These are phyloP conservation scores for Monosporascus sp. DNA, from an alignment of 2,329 filamentous ascomycete species.

Conservation along the genomic window DNA sequence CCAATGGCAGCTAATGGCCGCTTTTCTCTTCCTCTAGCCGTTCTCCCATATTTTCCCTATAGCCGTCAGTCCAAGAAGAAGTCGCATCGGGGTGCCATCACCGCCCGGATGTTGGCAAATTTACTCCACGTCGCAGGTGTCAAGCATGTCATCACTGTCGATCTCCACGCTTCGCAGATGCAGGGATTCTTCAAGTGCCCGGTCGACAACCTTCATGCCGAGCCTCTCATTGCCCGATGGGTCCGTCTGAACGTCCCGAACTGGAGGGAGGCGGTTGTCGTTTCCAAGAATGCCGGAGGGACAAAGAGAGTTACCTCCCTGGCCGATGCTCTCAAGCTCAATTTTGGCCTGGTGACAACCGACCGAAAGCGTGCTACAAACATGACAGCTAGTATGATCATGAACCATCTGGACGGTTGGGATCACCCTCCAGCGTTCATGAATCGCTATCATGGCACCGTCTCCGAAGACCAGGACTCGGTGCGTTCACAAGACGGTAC, in stretches of 20 bases:
- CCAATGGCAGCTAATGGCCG: slow-evolving; percentile 9
- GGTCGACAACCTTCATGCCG: slow-evolving; percentile 94
- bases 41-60: slow-evolving; percentile 96
- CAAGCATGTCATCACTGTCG: slow-evolving; percentile 95
- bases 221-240: slow-evolving; percentile 93
- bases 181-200: slow-evolving; percentile 98
- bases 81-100: slow-evolving; percentile 91
- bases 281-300: slow-evolving; percentile 96
- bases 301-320: slow-evolving; percentile 96
- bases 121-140: slow-evolving; percentile 89
- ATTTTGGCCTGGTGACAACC: slow-evolving; percentile 93
- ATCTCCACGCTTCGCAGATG: slow-evolving; percentile 97
- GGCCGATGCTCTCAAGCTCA: slow-evolving; percentile 91
- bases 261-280: slow-evolving; percentile 90
- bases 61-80: slow-evolving; percentile 99
- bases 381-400: slow-evolving; percentile 75
- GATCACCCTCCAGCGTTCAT: slow-evolving; percentile 19
- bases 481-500: slow-evolving; percentile 21
- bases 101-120: slow-evolving; percentile 94
- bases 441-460: slow-evolving; percentile 17
- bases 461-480: slow-evolving; percentile 19
- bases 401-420: slow-evolving; percentile 59
- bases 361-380: slow-evolving; percentile 62
- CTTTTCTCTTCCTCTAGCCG: slow-evolving; percentile 47
- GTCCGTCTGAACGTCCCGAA: slow-evolving; percentile 81